Evolutionary conservation across 768 basidiomycete genomes (phyloP).

Genomic region (Boletus eberwhitei): DNA sequence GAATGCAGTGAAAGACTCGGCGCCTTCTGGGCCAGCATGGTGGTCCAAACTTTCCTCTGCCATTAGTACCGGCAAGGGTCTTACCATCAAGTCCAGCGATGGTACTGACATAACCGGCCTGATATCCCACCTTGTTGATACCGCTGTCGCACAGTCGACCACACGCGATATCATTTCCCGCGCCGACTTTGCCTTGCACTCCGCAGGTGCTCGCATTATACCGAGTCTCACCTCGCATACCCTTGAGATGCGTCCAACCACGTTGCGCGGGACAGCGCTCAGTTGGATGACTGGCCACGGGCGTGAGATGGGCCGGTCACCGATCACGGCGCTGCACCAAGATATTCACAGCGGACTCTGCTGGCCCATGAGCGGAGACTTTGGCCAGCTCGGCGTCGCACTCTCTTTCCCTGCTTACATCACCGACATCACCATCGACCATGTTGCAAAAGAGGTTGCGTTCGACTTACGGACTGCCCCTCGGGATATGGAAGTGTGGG

Average conservation of each 20-base stretch:
- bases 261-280: conserved; percentile 45
- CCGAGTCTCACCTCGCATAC: conserved; percentile 83
- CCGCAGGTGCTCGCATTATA: conserved; percentile 76
- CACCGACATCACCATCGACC: conserved; percentile 78
- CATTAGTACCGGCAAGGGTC: conserved; percentile 40
- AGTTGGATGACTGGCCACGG: conserved; percentile 61
- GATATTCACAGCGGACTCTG: conserved; percentile 82
- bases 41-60: conserved; percentile 62
- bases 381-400: conserved; percentile 80
- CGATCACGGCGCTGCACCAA: conserved; percentile 84
- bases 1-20: conserved; percentile 37
- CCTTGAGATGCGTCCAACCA: conserved; percentile 58
- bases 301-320: conserved; percentile 69
- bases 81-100: conserved; percentile 70
- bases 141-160: conserved; percentile 61
- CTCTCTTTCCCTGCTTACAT: conserved; percentile 61
- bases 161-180: conserved; percentile 77
- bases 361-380: conserved; percentile 83
- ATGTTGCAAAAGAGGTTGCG: conserved; percentile 79
- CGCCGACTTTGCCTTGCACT: conserved; percentile 82
- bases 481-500: conserved; percentile 88
- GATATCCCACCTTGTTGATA: conserved; percentile 73
- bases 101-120: conserved; percentile 71
- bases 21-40: conserved; percentile 52
- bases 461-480: conserved; percentile 82